Conservation (phyloP, 73 alveolate species). For the Breviolum minutum region DNA sequence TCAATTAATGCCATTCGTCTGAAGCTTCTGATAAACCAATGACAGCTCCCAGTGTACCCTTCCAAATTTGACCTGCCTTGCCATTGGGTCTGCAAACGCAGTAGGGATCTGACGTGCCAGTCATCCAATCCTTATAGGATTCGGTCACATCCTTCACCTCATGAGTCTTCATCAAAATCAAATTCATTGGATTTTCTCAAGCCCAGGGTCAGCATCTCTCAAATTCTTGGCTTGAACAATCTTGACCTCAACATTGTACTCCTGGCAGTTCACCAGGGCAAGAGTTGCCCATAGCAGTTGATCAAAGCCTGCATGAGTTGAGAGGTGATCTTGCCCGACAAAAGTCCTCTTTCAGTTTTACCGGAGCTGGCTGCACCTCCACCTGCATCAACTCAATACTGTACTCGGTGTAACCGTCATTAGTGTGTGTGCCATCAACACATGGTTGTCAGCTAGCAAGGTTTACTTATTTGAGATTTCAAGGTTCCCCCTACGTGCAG, state of each 20-base stretch:
- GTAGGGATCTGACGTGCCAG: conserved; percentile 67
- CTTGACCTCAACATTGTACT: conserved; percentile 31
- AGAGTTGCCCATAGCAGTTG: background rate
- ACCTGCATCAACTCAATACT: no score
- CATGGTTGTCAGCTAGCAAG: no score
- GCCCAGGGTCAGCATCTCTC: conserved; percentile 47
- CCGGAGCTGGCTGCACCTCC: background rate
- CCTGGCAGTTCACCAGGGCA: background rate
- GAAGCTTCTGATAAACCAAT: no score
- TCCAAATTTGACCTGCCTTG: background rate
- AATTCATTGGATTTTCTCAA: background rate
- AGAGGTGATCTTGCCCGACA: background rate
- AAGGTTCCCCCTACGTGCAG: no score
- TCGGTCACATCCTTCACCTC: no score
- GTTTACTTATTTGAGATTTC: no score
- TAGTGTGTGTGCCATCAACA: no score
- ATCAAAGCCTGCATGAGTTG: background rate
- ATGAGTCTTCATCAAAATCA: no score
- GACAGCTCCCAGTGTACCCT: no score
- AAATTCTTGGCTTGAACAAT: conserved; percentile 9
- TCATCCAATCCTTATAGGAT: conserved; percentile 24
- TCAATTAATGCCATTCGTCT: no score
- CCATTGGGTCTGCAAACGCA: conserved; percentile 8
- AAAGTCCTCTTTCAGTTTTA: background rate
- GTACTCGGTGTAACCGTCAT: no score